Evolutionary conservation across 352 stramenopile species (phyloP).

Genomic region (Pythium aquatile): DNA sequence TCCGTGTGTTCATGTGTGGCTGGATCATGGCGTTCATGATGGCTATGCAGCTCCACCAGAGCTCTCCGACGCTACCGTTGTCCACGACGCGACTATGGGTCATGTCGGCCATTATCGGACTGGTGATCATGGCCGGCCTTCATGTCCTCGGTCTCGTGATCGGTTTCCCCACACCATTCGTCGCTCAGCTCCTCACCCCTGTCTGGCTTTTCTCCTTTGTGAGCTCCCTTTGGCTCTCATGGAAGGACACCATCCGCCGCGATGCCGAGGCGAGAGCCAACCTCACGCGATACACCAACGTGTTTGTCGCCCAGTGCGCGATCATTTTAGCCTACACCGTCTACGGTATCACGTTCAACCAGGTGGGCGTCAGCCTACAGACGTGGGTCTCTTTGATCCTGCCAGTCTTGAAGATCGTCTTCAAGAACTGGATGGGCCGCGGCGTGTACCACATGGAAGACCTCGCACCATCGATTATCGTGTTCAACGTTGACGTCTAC

Average conservation of each 20-base stretch:
- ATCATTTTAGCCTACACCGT: background rate
- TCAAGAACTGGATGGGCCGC: conserved; percentile 3
- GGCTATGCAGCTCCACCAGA: conserved; percentile 1
- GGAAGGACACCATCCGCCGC: background rate
- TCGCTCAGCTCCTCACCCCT: background rate
- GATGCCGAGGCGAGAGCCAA: background rate
- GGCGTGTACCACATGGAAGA: conserved; percentile 13
- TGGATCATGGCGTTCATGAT: conserved; percentile 7
- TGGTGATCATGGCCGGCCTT: background rate
- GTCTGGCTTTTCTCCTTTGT: background rate
- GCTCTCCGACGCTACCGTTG: background rate
- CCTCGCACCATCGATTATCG: conserved; percentile 1
- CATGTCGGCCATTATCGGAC: background rate
- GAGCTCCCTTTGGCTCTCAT: background rate
- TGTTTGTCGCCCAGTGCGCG: background rate
- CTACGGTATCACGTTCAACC: background rate
- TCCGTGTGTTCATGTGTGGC: background rate
- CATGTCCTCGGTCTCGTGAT: background rate
- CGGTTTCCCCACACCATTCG: conserved; percentile 10
- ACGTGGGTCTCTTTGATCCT: background rate
- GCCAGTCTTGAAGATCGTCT: conserved; percentile 8
- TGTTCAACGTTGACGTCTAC: conserved; percentile 10
- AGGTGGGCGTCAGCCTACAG: background rate
- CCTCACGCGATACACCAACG: background rate
- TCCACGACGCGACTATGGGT: background rate